Conservation (phyloP, 176 grass and related monocot genomes). For the Oryza glaberrima region DNA sequence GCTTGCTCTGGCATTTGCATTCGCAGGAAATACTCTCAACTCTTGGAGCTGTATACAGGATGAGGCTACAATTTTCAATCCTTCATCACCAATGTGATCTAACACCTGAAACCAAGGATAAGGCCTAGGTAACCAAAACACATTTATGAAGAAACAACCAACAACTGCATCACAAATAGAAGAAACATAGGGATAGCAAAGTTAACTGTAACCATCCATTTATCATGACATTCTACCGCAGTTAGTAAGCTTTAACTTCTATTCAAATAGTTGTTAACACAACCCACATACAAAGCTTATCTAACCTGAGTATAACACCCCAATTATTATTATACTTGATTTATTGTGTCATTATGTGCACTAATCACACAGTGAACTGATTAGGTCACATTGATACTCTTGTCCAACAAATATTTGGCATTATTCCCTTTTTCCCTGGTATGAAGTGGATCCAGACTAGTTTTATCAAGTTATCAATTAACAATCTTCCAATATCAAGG, state of each 20-base stretch:
- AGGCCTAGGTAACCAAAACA: neutral
- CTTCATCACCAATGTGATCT: conserved; percentile 66
- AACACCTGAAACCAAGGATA: conserved; percentile 58
- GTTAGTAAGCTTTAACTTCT: neutral
- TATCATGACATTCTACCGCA: neutral
- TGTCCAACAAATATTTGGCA: conserved; percentile 4
- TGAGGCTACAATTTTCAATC: conserved; percentile 57
- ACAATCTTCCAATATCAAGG: neutral
- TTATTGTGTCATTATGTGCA: neutral
- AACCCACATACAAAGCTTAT: neutral
- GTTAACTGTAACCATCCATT: conserved; percentile 16
- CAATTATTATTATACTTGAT: neutral
- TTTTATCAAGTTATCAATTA: conserved; percentile 24
- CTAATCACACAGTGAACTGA: neutral
- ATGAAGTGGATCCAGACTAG: neutral
- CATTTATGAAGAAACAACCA: neutral
- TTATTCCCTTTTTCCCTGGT: neutral
- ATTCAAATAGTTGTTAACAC: conserved; percentile 11
- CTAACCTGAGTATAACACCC: neutral
- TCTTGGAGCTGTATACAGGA: conserved; percentile 65
- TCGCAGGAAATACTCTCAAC: conserved; percentile 58
- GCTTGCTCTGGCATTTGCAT: conserved; percentile 7
- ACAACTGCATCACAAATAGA: neutral
- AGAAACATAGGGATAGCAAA: neutral
- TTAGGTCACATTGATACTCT: neutral